Evolutionary conservation across 148 eudicot genomes (phyloP).

Genomic region (Oxyria digyna): DNA sequence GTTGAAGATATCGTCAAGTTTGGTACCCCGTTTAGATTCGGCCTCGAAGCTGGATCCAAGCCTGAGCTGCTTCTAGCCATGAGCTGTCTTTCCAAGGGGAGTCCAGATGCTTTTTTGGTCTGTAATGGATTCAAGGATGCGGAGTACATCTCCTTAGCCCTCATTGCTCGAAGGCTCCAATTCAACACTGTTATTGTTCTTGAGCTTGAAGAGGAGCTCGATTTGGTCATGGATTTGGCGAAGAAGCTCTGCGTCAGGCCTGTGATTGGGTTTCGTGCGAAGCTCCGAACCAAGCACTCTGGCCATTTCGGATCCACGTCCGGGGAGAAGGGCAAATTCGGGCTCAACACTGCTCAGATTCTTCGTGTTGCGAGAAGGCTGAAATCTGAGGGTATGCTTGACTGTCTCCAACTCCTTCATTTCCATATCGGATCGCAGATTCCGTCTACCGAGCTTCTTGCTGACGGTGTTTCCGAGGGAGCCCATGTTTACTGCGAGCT

Average conservation of each 20-base stretch:
- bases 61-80: slow-evolving; percentile 82
- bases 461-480: slow-evolving; percentile 75
- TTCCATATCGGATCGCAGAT: slow-evolving; percentile 96
- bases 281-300: slow-evolving; percentile 76
- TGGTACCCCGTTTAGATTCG: slow-evolving; percentile 62
- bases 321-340: slow-evolving; percentile 92
- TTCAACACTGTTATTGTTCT: slow-evolving; percentile 75
- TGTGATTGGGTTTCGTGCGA: slow-evolving; percentile 72
- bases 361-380: slow-evolving; percentile 68
- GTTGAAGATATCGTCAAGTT: slow-evolving; percentile 82
- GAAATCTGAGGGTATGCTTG: slow-evolving; percentile 48
- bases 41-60: slow-evolving; percentile 89
- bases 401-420: slow-evolving; percentile 78
- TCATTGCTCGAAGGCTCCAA: slow-evolving; percentile 47
- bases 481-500: slow-evolving; percentile 73
- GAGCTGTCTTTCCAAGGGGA: slow-evolving; percentile 65
- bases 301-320: slow-evolving; percentile 96
- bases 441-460: slow-evolving; percentile 48
- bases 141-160: slow-evolving; percentile 62
- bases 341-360: slow-evolving; percentile 55
- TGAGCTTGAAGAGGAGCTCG: slow-evolving; percentile 79
- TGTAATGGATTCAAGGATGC: slow-evolving; percentile 91
- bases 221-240: slow-evolving; percentile 56
- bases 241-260: slow-evolving; percentile 43
- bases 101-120: slow-evolving; percentile 46